Base-by-base conservation (phyloP, 768 basidiomycete genomes). In the Mycena epipterygia region DNA sequence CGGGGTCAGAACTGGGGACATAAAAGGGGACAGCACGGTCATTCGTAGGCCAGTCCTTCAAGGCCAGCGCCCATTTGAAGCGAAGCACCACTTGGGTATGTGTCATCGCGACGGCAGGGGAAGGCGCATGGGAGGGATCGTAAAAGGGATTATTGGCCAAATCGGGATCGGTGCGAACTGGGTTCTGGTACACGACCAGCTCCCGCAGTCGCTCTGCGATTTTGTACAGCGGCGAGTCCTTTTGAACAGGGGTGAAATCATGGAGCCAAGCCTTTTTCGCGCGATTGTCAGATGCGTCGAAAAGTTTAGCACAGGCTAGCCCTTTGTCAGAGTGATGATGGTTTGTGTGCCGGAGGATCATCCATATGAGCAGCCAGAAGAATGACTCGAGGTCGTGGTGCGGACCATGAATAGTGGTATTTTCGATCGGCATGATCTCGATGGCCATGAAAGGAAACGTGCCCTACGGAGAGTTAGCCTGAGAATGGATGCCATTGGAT, bases 361-460 rank as follows among this genome's bases (percentile, higher is more conserved):
- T 37, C 71, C 71, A 68, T 12, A 60, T 41, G 1, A 72, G 56
- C 4, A 72, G 49, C 67, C 67, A 72, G n/a, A 51, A 64, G n/a
- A 72, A 53, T 0, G 48, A 48, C 23, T 72, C 62, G 8, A 72
- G 23, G n/a, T 72, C 71, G 41, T 72, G 67, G 12, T 53, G 37
- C 12, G 14, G 3, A 19, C 7, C 30, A 9, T 37, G 41, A 25
- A 6, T 35, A 8, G 1, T 2, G 16, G 37, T 19, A 30, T 29
- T 48, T 30, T 46, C n/a, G 8, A 14, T 5, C 21, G n/a, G n/a
- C 3, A 65, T 35, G n/a, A 60, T 32, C 33, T 53, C 56, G 55
- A 72, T 44, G 6, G 71, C 66, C 48, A 72, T 53, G 42, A 68
- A 72, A 11, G 66, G 67, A 49, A 41, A 49, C 0, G 71, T 72